Evolutionary conservation across 257 asterid species (phyloP).

Genomic region (Linaria vulgaris): DNA sequence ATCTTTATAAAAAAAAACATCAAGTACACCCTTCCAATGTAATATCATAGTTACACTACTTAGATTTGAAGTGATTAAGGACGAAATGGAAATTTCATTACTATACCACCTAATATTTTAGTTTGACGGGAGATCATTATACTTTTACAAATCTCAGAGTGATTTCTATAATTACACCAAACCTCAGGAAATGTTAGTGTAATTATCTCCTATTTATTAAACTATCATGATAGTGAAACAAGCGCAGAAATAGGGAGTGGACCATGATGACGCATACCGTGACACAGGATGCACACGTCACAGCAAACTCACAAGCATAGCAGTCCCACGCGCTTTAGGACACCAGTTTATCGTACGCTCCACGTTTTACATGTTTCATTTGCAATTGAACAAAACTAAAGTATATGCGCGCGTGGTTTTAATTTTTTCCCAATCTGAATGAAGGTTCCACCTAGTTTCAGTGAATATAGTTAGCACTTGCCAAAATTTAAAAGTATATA

Average conservation of each 20-base stretch:
- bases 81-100: no score
- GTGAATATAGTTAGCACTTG: slow-evolving; percentile 8
- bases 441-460: slow-evolving; percentile 35
- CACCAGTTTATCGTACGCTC: neutral
- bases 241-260: neutral
- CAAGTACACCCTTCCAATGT: no score
- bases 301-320: neutral
- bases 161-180: no score
- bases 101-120: no score
- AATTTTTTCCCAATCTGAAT: neutral
- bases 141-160: no score
- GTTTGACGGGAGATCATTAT: no score
- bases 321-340: slow-evolving; percentile 21
- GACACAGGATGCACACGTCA: slow-evolving; percentile 30
- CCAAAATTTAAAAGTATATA: neutral
- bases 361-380: neutral
- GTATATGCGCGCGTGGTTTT: slow-evolving; percentile 8
- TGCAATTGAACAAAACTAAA: neutral
- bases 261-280: slow-evolving; percentile 32
- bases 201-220: no score
- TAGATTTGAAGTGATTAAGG: no score
- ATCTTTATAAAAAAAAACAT: no score
- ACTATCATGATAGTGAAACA: neutral
- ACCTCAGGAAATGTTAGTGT: no score
- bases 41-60: no score